phyloP scores from a whole-genome alignment of 1,284 basidiomycete genomes.

The Kwoniella shivajii region DNA sequence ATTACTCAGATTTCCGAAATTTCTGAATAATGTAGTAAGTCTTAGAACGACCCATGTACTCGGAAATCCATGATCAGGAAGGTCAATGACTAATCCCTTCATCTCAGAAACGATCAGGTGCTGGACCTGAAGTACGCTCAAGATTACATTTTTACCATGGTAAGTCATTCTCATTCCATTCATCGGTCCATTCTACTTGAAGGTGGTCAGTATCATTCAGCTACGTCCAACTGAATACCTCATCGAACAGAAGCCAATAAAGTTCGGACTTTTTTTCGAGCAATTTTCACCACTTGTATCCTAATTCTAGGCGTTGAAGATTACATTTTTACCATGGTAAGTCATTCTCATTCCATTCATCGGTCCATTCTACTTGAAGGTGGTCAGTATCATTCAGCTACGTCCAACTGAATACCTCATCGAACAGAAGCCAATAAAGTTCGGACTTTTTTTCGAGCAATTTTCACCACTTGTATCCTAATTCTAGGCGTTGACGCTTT shows the following conservation, averaged over 20 bases:
- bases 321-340: too few species aligned
- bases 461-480: conserved; percentile 21
- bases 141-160: conserved; percentile 40
- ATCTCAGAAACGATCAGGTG: conserved; percentile 33
- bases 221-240: not conserved
- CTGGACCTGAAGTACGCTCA: conserved; percentile 36
- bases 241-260: conserved; percentile 33
- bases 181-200: too few species aligned
- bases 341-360: too few species aligned
- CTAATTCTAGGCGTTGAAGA: conserved; percentile 33
- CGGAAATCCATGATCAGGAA: not conserved
- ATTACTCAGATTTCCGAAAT: conserved; percentile 30
- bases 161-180: too few species aligned
- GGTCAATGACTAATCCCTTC: not conserved
- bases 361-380: too few species aligned
- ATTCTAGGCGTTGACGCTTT: conserved; percentile 33
- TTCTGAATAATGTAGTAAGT: conserved; percentile 35
- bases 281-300: conserved; percentile 22
- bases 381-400: not conserved
- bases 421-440: conserved; percentile 35
- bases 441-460: conserved; percentile 36
- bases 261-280: conserved; percentile 37
- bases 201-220: not conserved
- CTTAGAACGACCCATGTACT: too few species aligned
- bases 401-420: not conserved